Evolutionary conservation across 2,329 filamentous ascomycete species (phyloP), one percentile per base, ranked within the genome.

Genomic region (Pseudocercospora crystallina): DNA sequence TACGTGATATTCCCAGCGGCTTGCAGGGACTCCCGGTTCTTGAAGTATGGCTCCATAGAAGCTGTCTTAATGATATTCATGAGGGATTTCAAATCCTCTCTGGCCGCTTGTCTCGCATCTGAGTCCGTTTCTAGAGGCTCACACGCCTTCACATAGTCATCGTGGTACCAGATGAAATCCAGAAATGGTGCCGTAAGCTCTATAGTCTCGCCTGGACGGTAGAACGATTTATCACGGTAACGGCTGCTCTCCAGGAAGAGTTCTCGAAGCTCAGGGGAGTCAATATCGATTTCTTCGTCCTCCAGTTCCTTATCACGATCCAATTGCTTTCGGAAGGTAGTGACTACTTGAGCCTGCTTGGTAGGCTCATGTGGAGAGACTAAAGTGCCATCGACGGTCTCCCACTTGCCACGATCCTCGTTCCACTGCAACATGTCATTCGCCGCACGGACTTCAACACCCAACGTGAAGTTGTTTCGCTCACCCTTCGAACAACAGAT

Each of bases 271-370:
- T 35, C 37, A 3, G 38, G 26, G 9, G 49, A 48, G 7, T 33
- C 15, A 32, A 52, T 48, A 36, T 48, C 45, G 13, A 52, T 43
- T 17, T 42, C 30, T 29, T 52, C 49, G 9, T 35, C n/a, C 11
- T 37, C 20, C 26, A 51, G 8, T 32, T 51, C 31, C 33, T 51
- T 51, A 20, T 49, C 47, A n/a, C n/a, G 26, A 15, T 49, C 47
- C 47, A 49, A 43, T n/a, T 20, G 8, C 44, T 31, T 39, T 15
- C 40, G 40, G 20, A 49, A 49, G 8, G 39, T 49, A 10, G 45
- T 37, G 12, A 35, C 26, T n/a, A n/a, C n/a, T 48, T 47, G 38
- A 4, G 26, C 26, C 17, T 20, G 20, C 10, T 13, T 13, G 17
- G 15, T 43, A 15, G 17, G 12, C n/a, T 42, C 45, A 12, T 42